Conservation (phyloP, 176 grass and related monocot genomes). For the Cymbopogon citratus region DNA sequence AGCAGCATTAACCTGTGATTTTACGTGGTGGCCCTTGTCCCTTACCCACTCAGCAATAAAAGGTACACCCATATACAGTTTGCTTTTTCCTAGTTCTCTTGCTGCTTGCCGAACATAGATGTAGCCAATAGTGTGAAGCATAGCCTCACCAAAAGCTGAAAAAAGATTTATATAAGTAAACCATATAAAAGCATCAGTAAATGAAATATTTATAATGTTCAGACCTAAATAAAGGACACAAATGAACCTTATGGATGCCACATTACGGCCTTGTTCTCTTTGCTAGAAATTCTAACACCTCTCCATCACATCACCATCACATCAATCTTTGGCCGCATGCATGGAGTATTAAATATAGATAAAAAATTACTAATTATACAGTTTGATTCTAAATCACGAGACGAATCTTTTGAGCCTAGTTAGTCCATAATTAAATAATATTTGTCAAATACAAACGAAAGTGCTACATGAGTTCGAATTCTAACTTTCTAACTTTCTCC, state of each 20-base stretch:
- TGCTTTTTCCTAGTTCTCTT: slow-evolving; percentile 80
- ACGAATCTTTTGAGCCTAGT: too few species aligned
- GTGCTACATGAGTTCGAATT: too few species aligned
- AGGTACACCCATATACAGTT: slow-evolving; percentile 73
- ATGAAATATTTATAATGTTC: neutral
- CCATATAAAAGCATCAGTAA: neutral
- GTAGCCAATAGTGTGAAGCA: slow-evolving; percentile 94
- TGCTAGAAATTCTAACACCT: too few species aligned
- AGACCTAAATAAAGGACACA: neutral
- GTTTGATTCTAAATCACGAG: too few species aligned
- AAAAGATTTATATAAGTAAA: slow-evolving; percentile 19
- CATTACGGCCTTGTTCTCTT: too few species aligned
- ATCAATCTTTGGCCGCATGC: too few species aligned
- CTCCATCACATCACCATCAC: too few species aligned
- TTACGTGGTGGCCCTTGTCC: slow-evolving; percentile 83
- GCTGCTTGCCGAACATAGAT: slow-evolving; percentile 85
- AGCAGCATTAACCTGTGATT: slow-evolving; percentile 97
- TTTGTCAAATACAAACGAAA: too few species aligned
- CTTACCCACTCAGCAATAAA: slow-evolving; percentile 99
- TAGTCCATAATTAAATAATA: too few species aligned
- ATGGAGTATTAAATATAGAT: too few species aligned
- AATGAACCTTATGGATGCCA: neutral
- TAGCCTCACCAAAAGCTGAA: slow-evolving; percentile 96
- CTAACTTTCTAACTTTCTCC: too few species aligned
- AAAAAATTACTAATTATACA: too few species aligned